A percentile compares a stretch with the other conserved stretches of the same genome.
Evolutionary conservation across 2,329 filamentous ascomycete genomes (phyloP).

Genomic region (Trichoderma endophyticum): DNA sequence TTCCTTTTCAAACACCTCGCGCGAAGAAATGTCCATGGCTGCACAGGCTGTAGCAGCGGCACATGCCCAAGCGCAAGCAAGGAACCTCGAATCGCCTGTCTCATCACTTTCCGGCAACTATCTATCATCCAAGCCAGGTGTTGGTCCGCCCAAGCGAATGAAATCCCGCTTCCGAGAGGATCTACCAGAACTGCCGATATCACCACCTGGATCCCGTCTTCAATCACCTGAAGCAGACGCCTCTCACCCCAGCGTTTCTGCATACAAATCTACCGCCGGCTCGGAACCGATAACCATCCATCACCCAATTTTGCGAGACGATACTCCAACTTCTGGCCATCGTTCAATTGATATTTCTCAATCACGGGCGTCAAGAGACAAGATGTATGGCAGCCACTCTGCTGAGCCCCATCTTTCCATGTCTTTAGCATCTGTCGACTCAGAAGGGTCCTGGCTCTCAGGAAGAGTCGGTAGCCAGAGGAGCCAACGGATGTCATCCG

Average conservation of each 20-base stretch:
- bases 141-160: constrained; percentile 66
- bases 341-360: constrained; percentile 34
- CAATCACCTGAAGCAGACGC: constrained; percentile 69
- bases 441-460: constrained; percentile 93
- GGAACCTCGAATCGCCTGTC: constrained; percentile 20
- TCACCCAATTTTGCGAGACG: constrained; percentile 37
- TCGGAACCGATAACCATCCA: constrained; percentile 24
- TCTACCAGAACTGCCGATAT: constrained; percentile 78
- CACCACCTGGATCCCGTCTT: constrained; percentile 78
- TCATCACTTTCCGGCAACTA: constrained; percentile 25
- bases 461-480: constrained; percentile 60
- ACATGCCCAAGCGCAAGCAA: constrained; percentile 30
- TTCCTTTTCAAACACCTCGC: constrained; percentile 88
- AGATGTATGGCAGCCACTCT: constrained; percentile 35
- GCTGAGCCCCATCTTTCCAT: constrained; percentile 69
- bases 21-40: constrained; percentile 68
- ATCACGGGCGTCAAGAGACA: constrained; percentile 26
- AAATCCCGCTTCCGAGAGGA: constrained; percentile 92
- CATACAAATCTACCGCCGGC: constrained; percentile 27
- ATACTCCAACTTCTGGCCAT: constrained; percentile 46
- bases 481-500: constrained; percentile 45
- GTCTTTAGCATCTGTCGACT: constrained; percentile 91
- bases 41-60: constrained; percentile 29
- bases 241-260: constrained; percentile 34
- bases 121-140: constrained; percentile 34